These are phyloP conservation scores for Heterobasidion annosum DNA, from an alignment of 1,284 basidiomycete genomes.

Conservation along the genomic window DNA sequence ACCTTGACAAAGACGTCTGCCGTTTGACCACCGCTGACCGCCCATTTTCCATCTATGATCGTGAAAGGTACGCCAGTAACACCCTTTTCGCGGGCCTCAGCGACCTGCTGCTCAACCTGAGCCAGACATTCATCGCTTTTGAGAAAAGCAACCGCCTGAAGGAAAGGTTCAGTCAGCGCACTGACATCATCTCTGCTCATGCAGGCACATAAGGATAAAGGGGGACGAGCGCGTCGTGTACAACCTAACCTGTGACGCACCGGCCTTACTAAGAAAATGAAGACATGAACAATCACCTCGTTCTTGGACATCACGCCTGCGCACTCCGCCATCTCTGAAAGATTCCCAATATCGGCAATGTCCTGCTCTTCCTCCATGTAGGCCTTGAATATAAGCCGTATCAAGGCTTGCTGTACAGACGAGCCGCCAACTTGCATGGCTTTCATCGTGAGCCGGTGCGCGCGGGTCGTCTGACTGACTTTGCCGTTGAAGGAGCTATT, in stretches of 20 bases:
- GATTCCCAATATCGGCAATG: slow-evolving; percentile 46
- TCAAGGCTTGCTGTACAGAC: slow-evolving; percentile 45
- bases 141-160: slow-evolving; percentile 44
- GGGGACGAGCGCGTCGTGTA: neutral
- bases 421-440: slow-evolving; percentile 63
- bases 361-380: slow-evolving; percentile 61
- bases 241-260: neutral
- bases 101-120: slow-evolving; percentile 62
- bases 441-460: slow-evolving; percentile 68
- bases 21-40: slow-evolving; percentile 65
- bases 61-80: slow-evolving; percentile 76
- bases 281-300: slow-evolving; percentile 32
- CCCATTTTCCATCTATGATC: slow-evolving; percentile 75
- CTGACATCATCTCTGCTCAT: neutral
- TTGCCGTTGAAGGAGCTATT: slow-evolving; percentile 47
- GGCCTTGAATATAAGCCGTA: slow-evolving; percentile 56
- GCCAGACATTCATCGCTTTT: slow-evolving; percentile 56
- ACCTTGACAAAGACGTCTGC: slow-evolving; percentile 69
- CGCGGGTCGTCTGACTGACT: slow-evolving; percentile 55
- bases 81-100: slow-evolving; percentile 58
- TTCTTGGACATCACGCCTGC: slow-evolving; percentile 52
- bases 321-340: slow-evolving; percentile 53
- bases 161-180: neutral
- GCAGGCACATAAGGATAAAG: neutral
- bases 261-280: neutral